Conservation (phyloP, 1,284 basidiomycete species). For the Neolentinus lepideus region DNA sequence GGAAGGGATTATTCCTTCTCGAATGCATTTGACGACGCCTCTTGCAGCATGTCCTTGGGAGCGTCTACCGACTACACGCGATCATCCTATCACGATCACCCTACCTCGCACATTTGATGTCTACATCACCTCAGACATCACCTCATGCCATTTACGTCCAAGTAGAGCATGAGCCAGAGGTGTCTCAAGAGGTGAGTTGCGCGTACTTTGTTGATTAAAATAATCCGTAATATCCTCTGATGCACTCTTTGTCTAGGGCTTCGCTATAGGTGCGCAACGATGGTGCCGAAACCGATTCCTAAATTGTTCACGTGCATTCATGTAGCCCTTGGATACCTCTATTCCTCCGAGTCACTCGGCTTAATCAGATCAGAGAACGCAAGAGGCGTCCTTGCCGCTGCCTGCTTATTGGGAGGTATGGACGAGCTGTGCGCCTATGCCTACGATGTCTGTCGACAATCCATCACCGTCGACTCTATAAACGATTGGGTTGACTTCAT, state of each 20-base stretch:
- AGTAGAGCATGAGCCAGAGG: constrained; percentile 70
- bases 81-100: constrained; percentile 84
- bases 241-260: constrained; percentile 41
- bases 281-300: constrained; percentile 7
- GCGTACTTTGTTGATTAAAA: constrained; percentile 6
- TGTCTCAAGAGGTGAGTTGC: constrained; percentile 70
- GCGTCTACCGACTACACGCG: constrained; percentile 67
- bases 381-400: constrained; percentile 74
- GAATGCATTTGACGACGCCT: constrained; percentile 11
- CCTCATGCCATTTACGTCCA: constrained; percentile 66
- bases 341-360: constrained; percentile 63
- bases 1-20: constrained; percentile 11
- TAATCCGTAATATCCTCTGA: constrained; percentile 4
- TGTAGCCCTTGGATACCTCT: constrained; percentile 70
- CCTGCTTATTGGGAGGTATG: constrained; percentile 79
- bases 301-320: constrained; percentile 10
- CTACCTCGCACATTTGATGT: constrained; percentile 79
- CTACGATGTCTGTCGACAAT: constrained; percentile 70
- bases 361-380: constrained; percentile 71
- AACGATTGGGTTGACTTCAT: constrained; percentile 72
- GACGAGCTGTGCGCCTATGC: constrained; percentile 73
- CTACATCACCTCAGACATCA: constrained; percentile 55
- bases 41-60: constrained; percentile 65
- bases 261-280: constrained; percentile 50
- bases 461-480: constrained; percentile 68